A percentile compares a stretch with the other conserved stretches of the same genome.
Conservation (phyloP, 768 basidiomycete species). For the Lactarius indigo region DNA sequence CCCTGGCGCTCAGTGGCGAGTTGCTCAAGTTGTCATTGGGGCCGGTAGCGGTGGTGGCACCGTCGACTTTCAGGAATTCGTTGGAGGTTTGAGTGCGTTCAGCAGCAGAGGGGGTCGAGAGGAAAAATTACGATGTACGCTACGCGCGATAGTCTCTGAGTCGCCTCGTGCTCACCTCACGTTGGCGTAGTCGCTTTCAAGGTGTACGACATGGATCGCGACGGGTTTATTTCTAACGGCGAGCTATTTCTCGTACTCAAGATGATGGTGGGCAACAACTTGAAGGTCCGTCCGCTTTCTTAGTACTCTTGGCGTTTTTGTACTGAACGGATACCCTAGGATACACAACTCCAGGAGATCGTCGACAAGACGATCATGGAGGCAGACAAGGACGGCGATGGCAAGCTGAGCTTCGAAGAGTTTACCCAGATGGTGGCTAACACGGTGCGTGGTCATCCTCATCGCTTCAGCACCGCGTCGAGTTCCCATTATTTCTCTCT, state of each 20-base stretch:
- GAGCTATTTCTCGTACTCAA: constrained; percentile 97
- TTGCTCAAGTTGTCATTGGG: neutral
- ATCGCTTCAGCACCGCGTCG: constrained; percentile 7
- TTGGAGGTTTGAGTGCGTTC: constrained; percentile 96
- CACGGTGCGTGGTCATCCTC: constrained; percentile 55
- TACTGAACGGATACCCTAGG: constrained; percentile 44
- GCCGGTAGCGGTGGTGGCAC: constrained; percentile 88
- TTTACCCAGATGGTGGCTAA: constrained; percentile 96
- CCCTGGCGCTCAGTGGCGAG: neutral
- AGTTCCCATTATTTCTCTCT: neutral
- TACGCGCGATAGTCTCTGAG: neutral
- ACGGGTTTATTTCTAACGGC: constrained; percentile 97
- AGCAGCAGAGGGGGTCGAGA: constrained; percentile 95
- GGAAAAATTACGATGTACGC: constrained; percentile 92
- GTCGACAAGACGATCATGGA: constrained; percentile 99
- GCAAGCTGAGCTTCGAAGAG: constrained; percentile 95
- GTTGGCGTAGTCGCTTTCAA: constrained; percentile 89
- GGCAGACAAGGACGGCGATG: constrained; percentile 96
- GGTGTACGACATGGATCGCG: constrained; percentile 98
- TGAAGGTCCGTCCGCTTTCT: constrained; percentile 71
- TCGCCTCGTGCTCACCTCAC: neutral
- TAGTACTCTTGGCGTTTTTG: neutral
- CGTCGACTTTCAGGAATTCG: constrained; percentile 99
- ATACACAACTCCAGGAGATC: constrained; percentile 98
- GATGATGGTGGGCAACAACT: constrained; percentile 99